These are phyloP conservation scores for Diaporthe ampelina DNA, from an alignment of 2,329 filamentous ascomycete genomes.

Conservation along the genomic window DNA sequence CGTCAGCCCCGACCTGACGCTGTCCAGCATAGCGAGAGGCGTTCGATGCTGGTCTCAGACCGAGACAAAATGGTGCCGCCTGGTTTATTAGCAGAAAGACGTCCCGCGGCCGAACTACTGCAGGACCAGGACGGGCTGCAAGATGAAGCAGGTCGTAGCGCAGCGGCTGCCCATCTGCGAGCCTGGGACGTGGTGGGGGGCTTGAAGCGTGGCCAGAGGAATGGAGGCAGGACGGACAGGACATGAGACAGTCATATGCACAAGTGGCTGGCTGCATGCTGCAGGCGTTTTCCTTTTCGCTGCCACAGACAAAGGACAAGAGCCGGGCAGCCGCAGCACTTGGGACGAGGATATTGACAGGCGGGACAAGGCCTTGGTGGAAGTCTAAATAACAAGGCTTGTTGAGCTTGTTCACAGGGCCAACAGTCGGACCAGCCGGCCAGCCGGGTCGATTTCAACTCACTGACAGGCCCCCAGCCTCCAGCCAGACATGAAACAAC, in stretches of 20 bases:
- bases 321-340: no score
- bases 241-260: conserved; percentile 19
- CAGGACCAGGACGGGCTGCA: neutral
- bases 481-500: conserved; percentile 1
- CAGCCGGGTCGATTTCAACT: no score
- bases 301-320: no score
- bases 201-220: conserved; percentile 13
- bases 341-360: neutral
- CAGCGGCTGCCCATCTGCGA: neutral
- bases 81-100: neutral
- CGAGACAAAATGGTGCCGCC: conserved; percentile 15
- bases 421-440: no score
- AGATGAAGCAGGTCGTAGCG: conserved; percentile 20
- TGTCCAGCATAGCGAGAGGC: conserved; percentile 20
- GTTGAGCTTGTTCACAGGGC: conserved; percentile 10
- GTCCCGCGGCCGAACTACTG: no score
- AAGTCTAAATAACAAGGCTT: conserved; percentile 28
- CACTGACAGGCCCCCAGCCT: neutral
- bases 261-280: conserved; percentile 10
- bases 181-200: neutral
- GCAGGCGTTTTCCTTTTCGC: no score
- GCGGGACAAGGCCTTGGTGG: conserved; percentile 11
- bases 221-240: neutral
- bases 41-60: conserved; percentile 12
- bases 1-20: neutral